Conservation (phyloP, 345 rosid species). For the Eucalyptus regnans region DNA sequence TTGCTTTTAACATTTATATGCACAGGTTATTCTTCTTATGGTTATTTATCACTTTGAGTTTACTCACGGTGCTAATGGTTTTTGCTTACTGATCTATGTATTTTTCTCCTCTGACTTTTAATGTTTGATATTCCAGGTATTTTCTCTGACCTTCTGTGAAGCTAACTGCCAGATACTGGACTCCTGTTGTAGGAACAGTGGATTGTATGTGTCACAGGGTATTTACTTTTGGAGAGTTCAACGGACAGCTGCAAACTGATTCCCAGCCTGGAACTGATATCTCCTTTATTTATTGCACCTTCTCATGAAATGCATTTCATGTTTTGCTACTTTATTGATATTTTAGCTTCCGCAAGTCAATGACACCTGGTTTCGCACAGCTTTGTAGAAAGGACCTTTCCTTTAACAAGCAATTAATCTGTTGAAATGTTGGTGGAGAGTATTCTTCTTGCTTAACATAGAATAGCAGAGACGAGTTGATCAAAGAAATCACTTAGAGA, state of each 20-base stretch:
- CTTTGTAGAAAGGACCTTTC: background rate
- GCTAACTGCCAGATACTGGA: conserved; percentile 87
- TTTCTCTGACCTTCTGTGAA: conserved; percentile 94
- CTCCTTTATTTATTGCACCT: background rate
- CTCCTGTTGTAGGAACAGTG: conserved; percentile 76
- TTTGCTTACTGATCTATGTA: background rate
- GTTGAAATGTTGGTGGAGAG: background rate
- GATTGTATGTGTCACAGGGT: conserved; percentile 95
- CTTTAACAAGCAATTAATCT: background rate
- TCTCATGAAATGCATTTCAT: background rate
- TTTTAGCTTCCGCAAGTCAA: background rate
- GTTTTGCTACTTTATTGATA: background rate
- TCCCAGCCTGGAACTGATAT: conserved; percentile 8
- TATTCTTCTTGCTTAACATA: background rate
- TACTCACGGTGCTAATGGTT: background rate
- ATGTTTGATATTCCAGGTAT: conserved; percentile 89
- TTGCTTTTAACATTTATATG: background rate
- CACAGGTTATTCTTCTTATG: background rate
- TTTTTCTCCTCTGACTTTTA: conserved; percentile 31
- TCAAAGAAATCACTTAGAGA: background rate
- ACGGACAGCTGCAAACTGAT: conserved; percentile 4
- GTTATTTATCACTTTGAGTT: background rate
- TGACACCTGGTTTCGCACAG: background rate
- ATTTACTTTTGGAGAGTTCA: conserved; percentile 30
- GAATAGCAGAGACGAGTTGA: background rate